A percentile compares a stretch with the other conserved stretches of the same genome.
Conservation (phyloP, 768 basidiomycete species). For the Suillus paluster region DNA sequence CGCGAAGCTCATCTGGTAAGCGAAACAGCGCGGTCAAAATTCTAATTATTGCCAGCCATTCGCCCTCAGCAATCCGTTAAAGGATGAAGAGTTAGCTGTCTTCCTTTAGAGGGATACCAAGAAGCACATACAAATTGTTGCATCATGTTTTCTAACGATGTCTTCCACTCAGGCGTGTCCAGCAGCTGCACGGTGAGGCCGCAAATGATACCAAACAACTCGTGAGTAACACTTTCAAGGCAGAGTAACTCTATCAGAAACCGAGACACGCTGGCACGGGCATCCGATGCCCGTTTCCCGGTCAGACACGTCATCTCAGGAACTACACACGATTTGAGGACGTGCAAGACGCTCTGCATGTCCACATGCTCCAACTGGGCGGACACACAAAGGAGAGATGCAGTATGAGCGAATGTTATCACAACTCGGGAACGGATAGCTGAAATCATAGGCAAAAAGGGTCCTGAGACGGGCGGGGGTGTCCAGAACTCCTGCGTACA, state of each 20-base stretch:
- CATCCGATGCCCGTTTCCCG: slow-evolving; percentile 36
- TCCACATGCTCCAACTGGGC: slow-evolving; percentile 18
- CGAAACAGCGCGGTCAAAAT: slow-evolving; percentile 48
- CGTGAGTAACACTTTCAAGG: slow-evolving; percentile 29
- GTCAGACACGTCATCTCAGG: slow-evolving; percentile 50
- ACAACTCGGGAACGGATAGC: slow-evolving; percentile 55
- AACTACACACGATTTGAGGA: slow-evolving; percentile 52
- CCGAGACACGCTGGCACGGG: slow-evolving; percentile 44
- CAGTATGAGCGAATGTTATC: slow-evolving; percentile 39
- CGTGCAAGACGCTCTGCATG: slow-evolving; percentile 35
- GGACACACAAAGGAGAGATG: background rate
- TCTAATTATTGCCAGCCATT: slow-evolving; percentile 48
- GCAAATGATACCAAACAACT: slow-evolving; percentile 36
- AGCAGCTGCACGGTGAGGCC: slow-evolving; percentile 46
- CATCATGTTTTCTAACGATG: slow-evolving; percentile 44
- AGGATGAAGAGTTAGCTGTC: background rate
- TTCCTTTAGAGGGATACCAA: background rate
- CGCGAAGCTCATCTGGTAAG: slow-evolving; percentile 53
- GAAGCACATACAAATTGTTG: slow-evolving; percentile 43
- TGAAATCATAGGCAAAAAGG: slow-evolving; percentile 43
- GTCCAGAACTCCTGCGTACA: slow-evolving; percentile 8
- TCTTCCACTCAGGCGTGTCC: slow-evolving; percentile 45
- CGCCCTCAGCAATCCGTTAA: slow-evolving; percentile 40
- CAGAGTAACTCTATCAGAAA: slow-evolving; percentile 47
- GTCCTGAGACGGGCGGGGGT: background rate